Evolutionary conservation across 208 protist genomes (phyloP).

Genomic region (Trypanosoma cruzi): DNA sequence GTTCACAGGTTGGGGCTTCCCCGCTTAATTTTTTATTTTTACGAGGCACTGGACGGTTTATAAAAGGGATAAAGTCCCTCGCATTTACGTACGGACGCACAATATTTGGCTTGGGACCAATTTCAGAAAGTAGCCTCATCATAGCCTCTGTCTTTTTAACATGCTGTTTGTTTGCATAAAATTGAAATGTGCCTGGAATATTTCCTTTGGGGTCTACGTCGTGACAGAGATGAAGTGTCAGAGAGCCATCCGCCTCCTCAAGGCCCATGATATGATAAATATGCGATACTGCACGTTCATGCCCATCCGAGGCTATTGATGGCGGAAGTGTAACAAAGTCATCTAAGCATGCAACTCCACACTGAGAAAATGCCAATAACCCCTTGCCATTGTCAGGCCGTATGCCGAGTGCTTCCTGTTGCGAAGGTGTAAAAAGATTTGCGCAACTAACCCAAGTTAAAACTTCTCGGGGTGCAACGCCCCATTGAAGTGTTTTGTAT

Average conservation of each 20-base stretch:
- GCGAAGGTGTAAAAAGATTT: slow-evolving; percentile 40
- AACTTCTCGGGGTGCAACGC: slow-evolving; percentile 31
- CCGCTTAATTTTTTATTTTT: slow-evolving; percentile 8
- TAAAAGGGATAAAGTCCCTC: slow-evolving; percentile 43
- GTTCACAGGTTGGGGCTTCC: neutral
- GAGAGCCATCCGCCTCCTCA: slow-evolving; percentile 53
- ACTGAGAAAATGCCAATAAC: slow-evolving; percentile 37
- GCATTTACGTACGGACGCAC: slow-evolving; percentile 41
- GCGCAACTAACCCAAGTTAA: slow-evolving; percentile 34
- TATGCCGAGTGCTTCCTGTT: slow-evolving; percentile 44
- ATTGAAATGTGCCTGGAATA: slow-evolving; percentile 25
- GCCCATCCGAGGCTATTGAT: slow-evolving; percentile 9
- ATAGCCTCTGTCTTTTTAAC: slow-evolving; percentile 20
- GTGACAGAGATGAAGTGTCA: slow-evolving; percentile 39
- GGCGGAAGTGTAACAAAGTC: slow-evolving; percentile 21
- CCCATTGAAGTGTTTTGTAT: slow-evolving; percentile 32
- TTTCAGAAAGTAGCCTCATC: slow-evolving; percentile 23
- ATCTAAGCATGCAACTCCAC: slow-evolving; percentile 33
- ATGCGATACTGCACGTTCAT: slow-evolving; percentile 24
- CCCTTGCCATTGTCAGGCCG: slow-evolving; percentile 13
- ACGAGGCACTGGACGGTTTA: slow-evolving; percentile 20
- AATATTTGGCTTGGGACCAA: slow-evolving; percentile 39
- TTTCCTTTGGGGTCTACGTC: slow-evolving; percentile 30
- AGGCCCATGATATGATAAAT: slow-evolving; percentile 39
- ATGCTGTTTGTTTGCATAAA: slow-evolving; percentile 3